A percentile compares a stretch with the other conserved stretches of the same genome.
These are phyloP conservation scores for Alternaria alternata DNA, from an alignment of 2,329 filamentous ascomycete species.

Conservation along the genomic window DNA sequence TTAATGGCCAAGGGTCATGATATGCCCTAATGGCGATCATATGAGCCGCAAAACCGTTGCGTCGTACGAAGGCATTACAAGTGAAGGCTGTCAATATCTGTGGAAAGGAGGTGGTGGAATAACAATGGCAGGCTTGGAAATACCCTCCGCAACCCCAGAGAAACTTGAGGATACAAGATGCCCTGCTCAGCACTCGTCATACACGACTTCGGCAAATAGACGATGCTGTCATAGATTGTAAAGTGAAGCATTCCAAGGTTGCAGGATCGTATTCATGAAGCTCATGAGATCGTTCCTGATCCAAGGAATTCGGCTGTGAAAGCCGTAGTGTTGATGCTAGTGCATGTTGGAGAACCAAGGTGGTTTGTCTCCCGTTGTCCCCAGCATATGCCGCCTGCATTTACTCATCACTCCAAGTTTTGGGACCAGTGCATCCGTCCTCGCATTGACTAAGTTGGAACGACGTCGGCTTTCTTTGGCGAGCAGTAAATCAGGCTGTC, in stretches of 20 bases:
- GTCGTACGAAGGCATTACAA: neutral
- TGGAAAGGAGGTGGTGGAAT: neutral
- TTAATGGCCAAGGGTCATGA: conserved; percentile 8
- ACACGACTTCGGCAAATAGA: neutral
- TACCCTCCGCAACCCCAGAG: neutral
- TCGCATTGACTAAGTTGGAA: neutral
- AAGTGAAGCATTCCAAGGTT: neutral
- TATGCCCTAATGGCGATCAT: conserved; percentile 12
- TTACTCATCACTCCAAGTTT: neutral
- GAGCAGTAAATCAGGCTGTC: conserved; percentile 9
- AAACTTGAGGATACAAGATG: neutral
- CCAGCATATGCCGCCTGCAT: neutral
- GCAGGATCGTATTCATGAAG: neutral
- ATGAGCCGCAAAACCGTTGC: conserved; percentile 17
- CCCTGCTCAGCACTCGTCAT: neutral
- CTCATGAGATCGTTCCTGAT: neutral
- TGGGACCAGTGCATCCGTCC: neutral
- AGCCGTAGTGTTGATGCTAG: neutral
- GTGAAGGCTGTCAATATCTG: neutral
- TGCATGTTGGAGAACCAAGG: neutral
- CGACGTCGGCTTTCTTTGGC: neutral
- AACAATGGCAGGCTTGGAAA: neutral
- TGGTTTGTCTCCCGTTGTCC: conserved; percentile 5
- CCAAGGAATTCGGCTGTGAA: neutral
- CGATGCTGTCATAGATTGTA: neutral